A percentile compares a stretch with the other conserved stretches of the same genome.
These are phyloP conservation scores for Aureobasidium namibiae DNA, from an alignment of 2,329 filamentous ascomycete genomes.

Conservation along the genomic window DNA sequence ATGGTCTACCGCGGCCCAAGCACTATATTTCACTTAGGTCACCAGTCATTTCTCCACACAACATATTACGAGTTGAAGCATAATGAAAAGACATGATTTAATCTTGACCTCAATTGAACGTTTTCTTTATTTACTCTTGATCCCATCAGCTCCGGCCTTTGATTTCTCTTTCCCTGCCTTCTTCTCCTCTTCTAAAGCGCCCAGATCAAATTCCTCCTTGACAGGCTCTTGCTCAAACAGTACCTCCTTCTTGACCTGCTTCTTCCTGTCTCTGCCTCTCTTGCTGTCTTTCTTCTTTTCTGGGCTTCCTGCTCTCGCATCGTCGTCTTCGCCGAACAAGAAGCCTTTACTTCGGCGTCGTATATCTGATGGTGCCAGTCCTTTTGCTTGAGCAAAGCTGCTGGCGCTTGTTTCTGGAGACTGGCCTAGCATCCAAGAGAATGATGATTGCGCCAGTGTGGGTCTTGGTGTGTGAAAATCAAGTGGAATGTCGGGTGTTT, in stretches of 20 bases:
- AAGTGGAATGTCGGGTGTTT: neutral
- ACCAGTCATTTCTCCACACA: neutral
- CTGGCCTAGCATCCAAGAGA: constrained; percentile 64
- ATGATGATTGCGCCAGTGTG: constrained; percentile 63
- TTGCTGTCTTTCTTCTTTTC: constrained; percentile 11
- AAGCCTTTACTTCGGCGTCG: constrained; percentile 17
- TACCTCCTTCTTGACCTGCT: constrained; percentile 1
- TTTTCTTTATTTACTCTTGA: neutral
- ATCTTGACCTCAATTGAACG: neutral
- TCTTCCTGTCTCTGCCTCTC: constrained; percentile 5
- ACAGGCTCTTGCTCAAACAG: constrained; percentile 8
- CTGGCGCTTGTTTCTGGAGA: constrained; percentile 7
- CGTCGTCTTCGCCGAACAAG: constrained; percentile 18
- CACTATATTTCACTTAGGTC: neutral
- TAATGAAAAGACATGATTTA: neutral
- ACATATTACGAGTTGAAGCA: neutral
- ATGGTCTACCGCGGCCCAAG: neutral
- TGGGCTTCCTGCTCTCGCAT: constrained; percentile 7
- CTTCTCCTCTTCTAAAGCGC: constrained; percentile 13
- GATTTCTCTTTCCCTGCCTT: neutral
- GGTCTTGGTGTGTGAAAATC: constrained; percentile 30
- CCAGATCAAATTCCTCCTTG: constrained; percentile 15
- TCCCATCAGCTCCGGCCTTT: neutral
- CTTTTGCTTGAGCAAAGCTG: constrained; percentile 9
- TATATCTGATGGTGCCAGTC: constrained; percentile 14